Evolutionary conservation across 768 basidiomycete genomes (phyloP), one percentile per base, ranked within the genome.

Genomic region (Leccinum aurantiacum): DNA sequence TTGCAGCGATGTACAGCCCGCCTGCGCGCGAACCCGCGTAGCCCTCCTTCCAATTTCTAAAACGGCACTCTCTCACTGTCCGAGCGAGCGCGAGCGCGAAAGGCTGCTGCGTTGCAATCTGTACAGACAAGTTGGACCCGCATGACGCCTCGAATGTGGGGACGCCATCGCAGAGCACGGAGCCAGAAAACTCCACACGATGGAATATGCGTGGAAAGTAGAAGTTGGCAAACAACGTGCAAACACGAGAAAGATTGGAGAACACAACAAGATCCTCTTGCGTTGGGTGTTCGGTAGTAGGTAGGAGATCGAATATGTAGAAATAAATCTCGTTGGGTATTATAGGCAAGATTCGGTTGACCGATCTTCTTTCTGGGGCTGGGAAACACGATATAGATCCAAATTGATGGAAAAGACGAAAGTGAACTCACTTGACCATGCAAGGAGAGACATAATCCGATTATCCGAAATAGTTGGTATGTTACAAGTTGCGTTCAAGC

Each of bases 311-410:
- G 48, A 80, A 74, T 37, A 37, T 37, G 35, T 37, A 6, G 13
- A 37, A 14, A 54, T 81, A 82, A 19, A 82, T 70, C 60, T 83
- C 81, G 60, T 74, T 76, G 3, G 81, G 81, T 56, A 83, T 73
- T 6, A 71, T 63, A 1, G 72, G 63, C 11, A 77, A 61, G 7
- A 7, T 10, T 24, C 53, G 60, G 2, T 53, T 15, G 13, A 2
- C 35, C 14, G 14, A 14, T 14, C 35, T 14, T 15, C 35, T 37
- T 37, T 37, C 35, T 13, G 75, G 75, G 31, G 67, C 76, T 76
- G 46, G 19, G 41, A 14, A 47, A 10, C 5, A 13, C 4, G 1
- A 50, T 10, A 8, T 24, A 11, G 3, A 29, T 19, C 53, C n/a
- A 29, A 22, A 33, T 4, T 13, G 33, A 33, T 33, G 33, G 11